These are phyloP conservation scores for Suhomyces yuchorum DNA, from an alignment of 1,139 yeast genomes.

Conservation along the genomic window DNA sequence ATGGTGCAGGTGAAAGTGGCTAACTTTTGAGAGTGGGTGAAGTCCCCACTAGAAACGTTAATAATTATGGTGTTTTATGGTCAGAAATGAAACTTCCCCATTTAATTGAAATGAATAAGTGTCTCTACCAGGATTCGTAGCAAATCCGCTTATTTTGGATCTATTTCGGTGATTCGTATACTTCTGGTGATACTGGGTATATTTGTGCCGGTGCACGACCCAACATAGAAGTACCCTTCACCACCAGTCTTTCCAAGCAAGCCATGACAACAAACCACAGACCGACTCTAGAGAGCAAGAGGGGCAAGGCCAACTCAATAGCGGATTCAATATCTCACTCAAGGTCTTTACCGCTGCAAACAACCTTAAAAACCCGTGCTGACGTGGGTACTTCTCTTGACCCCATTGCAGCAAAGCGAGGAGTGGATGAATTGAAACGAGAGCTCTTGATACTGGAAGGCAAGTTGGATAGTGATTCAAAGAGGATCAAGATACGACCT, in stretches of 20 bases:
- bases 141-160: no score
- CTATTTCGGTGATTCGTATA: no score
- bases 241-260: neutral
- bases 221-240: neutral
- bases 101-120: no score
- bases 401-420: conserved; percentile 11
- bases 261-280: conserved; percentile 82
- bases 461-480: conserved; percentile 1
- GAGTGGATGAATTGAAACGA: conserved; percentile 22
- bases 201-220: neutral
- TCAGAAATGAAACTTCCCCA: no score
- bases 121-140: no score
- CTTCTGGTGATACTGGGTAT: neutral
- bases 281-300: conserved; percentile 86
- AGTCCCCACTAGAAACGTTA: no score
- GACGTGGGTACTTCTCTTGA: conserved; percentile 25
- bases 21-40: no score
- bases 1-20: no score
- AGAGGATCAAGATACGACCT: conserved; percentile 1
- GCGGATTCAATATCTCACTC: conserved; percentile 60
- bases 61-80: no score
- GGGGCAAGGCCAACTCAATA: conserved; percentile 57
- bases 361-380: conserved; percentile 60
- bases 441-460: conserved; percentile 27
- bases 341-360: conserved; percentile 71